These are phyloP conservation scores for Lunularia cruciata DNA, from an alignment of 225 moss, liverwort and hornwort genomes.

Conservation along the genomic window DNA sequence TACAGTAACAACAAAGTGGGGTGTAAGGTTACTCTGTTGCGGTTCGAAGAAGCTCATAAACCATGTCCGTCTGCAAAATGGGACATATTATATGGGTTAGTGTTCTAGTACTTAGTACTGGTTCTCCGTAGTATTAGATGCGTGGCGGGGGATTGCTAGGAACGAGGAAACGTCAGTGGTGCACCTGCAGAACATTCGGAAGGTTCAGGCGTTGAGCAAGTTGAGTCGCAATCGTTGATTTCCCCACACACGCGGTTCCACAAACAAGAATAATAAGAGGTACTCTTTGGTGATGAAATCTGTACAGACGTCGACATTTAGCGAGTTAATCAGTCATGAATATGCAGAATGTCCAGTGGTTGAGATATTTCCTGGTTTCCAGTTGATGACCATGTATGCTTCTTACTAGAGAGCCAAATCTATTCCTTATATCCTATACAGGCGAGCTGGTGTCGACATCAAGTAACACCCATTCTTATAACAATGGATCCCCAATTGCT, in stretches of 20 bases:
- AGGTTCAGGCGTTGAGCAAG: conserved; percentile 91
- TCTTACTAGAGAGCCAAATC: too few relatives aligned
- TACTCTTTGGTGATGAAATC: conserved; percentile 91
- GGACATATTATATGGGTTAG: conserved; percentile 5
- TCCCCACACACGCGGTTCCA: conserved; percentile 88
- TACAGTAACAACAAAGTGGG: background rate
- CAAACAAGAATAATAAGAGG: conserved; percentile 92
- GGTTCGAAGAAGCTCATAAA: conserved; percentile 88
- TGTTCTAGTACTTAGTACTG: too few relatives aligned
- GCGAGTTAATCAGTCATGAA: too few relatives aligned
- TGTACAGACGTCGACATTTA: conserved; percentile 23
- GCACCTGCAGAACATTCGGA: conserved; percentile 91
- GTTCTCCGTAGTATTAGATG: too few relatives aligned
- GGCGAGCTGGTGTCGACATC: too few relatives aligned
- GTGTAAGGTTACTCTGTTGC: conserved; percentile 57
- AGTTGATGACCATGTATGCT: too few relatives aligned
- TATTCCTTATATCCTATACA: too few relatives aligned
- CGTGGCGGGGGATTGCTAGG: too few relatives aligned
- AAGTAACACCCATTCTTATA: too few relatives aligned
- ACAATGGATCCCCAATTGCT: too few relatives aligned
- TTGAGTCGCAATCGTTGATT: conserved; percentile 92
- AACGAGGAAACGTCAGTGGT: background rate
- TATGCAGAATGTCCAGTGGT: too few relatives aligned
- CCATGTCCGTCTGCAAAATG: conserved; percentile 85
- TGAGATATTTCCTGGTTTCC: too few relatives aligned